These are phyloP conservation scores for Mortierella alpina DNA, from an alignment of 192 early-diverging fungal species.

Conservation along the genomic window DNA sequence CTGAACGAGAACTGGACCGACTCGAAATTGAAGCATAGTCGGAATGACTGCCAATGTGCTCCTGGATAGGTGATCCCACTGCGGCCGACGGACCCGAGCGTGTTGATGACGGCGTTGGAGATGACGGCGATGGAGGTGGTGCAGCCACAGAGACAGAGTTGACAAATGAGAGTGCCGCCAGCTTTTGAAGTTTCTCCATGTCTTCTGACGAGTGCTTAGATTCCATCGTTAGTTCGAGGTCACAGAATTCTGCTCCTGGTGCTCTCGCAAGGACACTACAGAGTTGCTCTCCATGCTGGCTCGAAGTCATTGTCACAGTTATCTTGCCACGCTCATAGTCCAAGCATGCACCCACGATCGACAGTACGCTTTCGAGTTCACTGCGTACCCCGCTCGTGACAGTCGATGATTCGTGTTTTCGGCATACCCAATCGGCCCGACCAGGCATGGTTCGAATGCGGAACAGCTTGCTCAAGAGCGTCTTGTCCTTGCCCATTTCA, in stretches of 20 bases:
- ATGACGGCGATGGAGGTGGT: neutral
- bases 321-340: constrained; percentile 10
- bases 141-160: neutral
- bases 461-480: neutral
- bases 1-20: neutral
- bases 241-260: neutral
- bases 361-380: constrained; percentile 4
- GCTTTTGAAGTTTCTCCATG: neutral
- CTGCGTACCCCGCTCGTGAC: neutral
- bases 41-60: neutral
- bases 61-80: too few species aligned
- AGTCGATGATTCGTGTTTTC: neutral
- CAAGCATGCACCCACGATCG: constrained; percentile 4
- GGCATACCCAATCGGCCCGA: constrained; percentile 8
- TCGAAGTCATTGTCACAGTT: neutral
- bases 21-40: neutral
- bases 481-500: constrained; percentile 1
- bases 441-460: neutral
- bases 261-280: neutral
- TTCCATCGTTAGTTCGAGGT: neutral
- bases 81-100: too few species aligned
- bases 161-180: neutral
- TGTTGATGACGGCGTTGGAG: too few species aligned
- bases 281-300: neutral
- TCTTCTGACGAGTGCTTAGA: neutral